A percentile compares a stretch with the other conserved stretches of the same genome.
Evolutionary conservation across 1,284 basidiomycete species (phyloP).

Genomic region (Takashimella koratensis): DNA sequence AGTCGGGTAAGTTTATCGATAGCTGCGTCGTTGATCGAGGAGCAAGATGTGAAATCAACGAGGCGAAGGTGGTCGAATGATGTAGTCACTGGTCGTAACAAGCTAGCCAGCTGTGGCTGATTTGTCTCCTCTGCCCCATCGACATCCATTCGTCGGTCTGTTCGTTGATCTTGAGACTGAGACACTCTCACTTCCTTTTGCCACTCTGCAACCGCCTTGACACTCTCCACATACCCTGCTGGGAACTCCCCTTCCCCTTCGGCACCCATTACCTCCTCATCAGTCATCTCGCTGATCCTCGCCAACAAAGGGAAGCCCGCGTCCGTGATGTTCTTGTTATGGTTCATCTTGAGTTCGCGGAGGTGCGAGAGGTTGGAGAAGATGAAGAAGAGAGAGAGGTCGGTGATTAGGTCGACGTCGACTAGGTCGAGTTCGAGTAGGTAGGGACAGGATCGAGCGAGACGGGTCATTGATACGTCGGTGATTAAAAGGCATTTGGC

Average conservation of each 20-base stretch:
- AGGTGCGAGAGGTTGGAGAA: constrained; percentile 77
- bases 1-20: constrained; percentile 84
- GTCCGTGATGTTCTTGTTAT: constrained; percentile 75
- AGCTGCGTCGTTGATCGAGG: constrained; percentile 77
- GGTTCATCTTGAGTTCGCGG: constrained; percentile 84
- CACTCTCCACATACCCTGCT: background rate
- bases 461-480: constrained; percentile 69
- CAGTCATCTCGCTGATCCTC: constrained; percentile 38
- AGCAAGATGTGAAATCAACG: constrained; percentile 84
- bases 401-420: constrained; percentile 72
- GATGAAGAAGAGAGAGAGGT: constrained; percentile 73
- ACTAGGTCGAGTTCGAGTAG: constrained; percentile 93
- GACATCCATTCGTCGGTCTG: no score
- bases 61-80: constrained; percentile 76
- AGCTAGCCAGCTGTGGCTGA: background rate
- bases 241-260: background rate
- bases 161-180: no score
- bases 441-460: constrained; percentile 78
- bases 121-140: no score
- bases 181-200: background rate
- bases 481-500: constrained; percentile 72
- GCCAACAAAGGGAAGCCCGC: constrained; percentile 74
- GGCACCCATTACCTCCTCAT: constrained; percentile 9
- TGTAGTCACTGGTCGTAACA: constrained; percentile 21
- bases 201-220: background rate